phyloP scores from a whole-genome alignment of 768 basidiomycete species.

The Pholiota molesta region DNA sequence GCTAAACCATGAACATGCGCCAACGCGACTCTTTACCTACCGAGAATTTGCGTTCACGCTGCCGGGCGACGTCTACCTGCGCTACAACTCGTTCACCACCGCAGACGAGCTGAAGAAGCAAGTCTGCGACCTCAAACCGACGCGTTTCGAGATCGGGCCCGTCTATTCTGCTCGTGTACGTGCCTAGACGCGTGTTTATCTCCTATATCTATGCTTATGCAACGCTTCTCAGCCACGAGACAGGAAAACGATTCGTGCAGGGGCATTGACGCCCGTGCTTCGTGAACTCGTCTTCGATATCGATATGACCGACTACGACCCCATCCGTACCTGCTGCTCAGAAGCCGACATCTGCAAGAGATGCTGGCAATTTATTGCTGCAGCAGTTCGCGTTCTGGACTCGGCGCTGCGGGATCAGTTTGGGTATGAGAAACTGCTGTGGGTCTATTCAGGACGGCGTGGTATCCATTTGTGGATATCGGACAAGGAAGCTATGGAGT shows the following conservation, averaged over 20 bases:
- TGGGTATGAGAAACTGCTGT: slow-evolving; percentile 87
- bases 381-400: slow-evolving; percentile 89
- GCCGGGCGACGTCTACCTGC: slow-evolving; percentile 86
- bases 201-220: neutral
- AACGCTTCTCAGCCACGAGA: slow-evolving; percentile 75
- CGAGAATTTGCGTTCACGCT: slow-evolving; percentile 97
- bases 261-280: slow-evolving; percentile 73
- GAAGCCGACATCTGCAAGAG: slow-evolving; percentile 87
- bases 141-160: slow-evolving; percentile 96
- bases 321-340: slow-evolving; percentile 92
- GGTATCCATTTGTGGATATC: slow-evolving; percentile 99
- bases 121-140: slow-evolving; percentile 81
- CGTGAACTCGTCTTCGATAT: slow-evolving; percentile 99
- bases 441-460: slow-evolving; percentile 98
- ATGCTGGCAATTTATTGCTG: slow-evolving; percentile 95
- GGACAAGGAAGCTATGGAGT: slow-evolving; percentile 82
- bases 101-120: slow-evolving; percentile 92
- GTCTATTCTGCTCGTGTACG: slow-evolving; percentile 85
- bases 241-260: slow-evolving; percentile 72
- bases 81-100: slow-evolving; percentile 89
- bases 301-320: slow-evolving; percentile 99
- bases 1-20: slow-evolving; percentile 89
- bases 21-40: slow-evolving; percentile 84
- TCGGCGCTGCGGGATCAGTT: slow-evolving; percentile 82
- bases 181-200: slow-evolving; percentile 18